These are phyloP conservation scores for Sporobolomyces pararoseus DNA, from an alignment of 768 basidiomycete genomes.

Conservation along the genomic window DNA sequence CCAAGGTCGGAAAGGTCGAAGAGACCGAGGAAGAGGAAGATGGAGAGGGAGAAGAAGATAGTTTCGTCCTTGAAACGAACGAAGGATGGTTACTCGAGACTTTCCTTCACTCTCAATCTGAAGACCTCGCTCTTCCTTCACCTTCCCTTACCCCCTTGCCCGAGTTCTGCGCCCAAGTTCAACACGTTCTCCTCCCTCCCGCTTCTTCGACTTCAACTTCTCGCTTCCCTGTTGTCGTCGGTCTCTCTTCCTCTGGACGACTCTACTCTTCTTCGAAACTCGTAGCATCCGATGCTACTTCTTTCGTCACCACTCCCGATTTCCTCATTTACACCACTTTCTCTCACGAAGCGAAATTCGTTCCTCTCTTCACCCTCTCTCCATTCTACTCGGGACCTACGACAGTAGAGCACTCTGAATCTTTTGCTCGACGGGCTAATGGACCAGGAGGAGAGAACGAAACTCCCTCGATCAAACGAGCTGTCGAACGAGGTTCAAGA, in stretches of 20 bases:
- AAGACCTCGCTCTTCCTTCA: constrained; percentile 44
- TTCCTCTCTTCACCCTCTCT: constrained; percentile 54
- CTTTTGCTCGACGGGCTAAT: constrained; percentile 26
- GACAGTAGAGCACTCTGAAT: constrained; percentile 33
- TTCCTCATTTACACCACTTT: constrained; percentile 82
- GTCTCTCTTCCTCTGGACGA: constrained; percentile 64
- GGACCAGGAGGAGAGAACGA: constrained; percentile 46
- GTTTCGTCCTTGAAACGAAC: constrained; percentile 36
- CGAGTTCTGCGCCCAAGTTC: constrained; percentile 59
- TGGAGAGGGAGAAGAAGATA: constrained; percentile 14
- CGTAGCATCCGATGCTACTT: constrained; percentile 54
- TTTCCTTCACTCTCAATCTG: constrained; percentile 5
- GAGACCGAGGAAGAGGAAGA: not conserved
- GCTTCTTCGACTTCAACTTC: not conserved
- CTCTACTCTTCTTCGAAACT: constrained; percentile 56
- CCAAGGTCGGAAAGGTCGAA: constrained; percentile 10
- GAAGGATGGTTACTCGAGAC: constrained; percentile 43
- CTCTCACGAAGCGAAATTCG: constrained; percentile 73
- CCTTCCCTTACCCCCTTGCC: constrained; percentile 53
- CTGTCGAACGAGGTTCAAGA: constrained; percentile 81
- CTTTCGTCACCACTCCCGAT: constrained; percentile 64
- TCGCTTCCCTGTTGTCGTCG: constrained; percentile 56
- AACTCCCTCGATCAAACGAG: constrained; percentile 63
- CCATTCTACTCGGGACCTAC: constrained; percentile 44
- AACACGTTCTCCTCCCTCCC: constrained; percentile 41